Conservation (phyloP, 2,329 filamentous ascomycete species). For the Pleoardoris graminearum region DNA sequence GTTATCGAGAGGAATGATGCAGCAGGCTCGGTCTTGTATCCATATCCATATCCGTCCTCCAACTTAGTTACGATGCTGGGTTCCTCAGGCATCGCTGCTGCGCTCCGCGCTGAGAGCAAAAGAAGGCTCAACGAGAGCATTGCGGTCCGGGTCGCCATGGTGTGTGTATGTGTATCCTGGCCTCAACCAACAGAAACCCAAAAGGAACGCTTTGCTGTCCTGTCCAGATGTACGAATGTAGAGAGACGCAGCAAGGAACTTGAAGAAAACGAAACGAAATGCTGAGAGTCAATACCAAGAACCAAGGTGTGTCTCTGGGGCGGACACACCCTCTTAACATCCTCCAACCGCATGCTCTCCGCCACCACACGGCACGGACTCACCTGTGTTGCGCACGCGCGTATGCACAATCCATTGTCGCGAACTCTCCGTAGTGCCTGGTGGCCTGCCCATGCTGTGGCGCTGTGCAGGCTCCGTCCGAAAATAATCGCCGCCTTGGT, state of each 20-base stretch:
- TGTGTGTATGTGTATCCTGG: neutral
- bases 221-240: neutral
- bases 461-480: neutral
- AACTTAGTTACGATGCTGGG: neutral
- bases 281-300: too few species aligned
- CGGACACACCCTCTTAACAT: neutral
- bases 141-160: neutral
- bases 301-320: too few species aligned
- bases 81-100: neutral
- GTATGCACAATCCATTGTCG: neutral
- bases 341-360: neutral
- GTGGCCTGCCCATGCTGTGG: neutral
- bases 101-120: neutral
- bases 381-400: neutral
- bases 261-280: neutral
- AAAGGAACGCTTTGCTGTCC: too few species aligned
- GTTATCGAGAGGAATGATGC: neutral
- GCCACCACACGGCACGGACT: neutral
- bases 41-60: neutral
- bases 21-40: neutral
- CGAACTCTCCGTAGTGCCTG: slow-evolving; percentile 5
- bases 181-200: too few species aligned
- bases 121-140: neutral
- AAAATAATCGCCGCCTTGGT: slow-evolving; percentile 2
- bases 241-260: too few species aligned